Evolutionary conservation across 768 basidiomycete genomes (phyloP), one percentile per base, ranked within the genome.

Genomic region (Candolleomyces aberdarensis): DNA sequence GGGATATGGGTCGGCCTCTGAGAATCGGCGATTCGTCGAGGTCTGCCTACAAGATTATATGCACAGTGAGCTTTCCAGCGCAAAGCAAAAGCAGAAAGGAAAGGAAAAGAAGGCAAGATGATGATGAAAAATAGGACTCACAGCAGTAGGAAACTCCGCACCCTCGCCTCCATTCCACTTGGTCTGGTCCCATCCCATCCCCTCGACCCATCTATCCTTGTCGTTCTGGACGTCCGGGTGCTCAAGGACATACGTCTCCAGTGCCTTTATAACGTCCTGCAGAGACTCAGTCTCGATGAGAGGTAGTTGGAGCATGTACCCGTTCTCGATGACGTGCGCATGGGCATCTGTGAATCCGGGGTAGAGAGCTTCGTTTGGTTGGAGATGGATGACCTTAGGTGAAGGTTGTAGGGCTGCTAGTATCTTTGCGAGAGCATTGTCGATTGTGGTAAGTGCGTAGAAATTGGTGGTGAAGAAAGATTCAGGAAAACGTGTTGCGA

Each of bases 151-250:
- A 64, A 93, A 95, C 22, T 78, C 69, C 9, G 76, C 71, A 11
- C 76, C 79, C 7, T 79, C 64, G 14, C 52, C 52, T 17, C 32
- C 26, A 39, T 54, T 54, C 91, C 91, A 93, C 60, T 82, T 80
- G 1, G 90, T 96, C 72, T 98, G 94, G 68, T 98, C 92, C 95
- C 96, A 98, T 5, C 96, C 96, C 77, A 89, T 83, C 11, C 94
- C 95, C 65, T 87, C 78, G 46, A 97, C 83, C 92, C 93, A 97
- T 5, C 68, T 75, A 3, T 79, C 74, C 3, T 74, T 76, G 66
- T 91, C 81, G 3, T 79, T 69, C 1, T 75, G 69, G 6, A 88
- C 70, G 43, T 85, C 84, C 0, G 89, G 84, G 56, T 85, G 83
- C 0, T 78, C 71, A 4, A 75, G 67, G 58, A 94, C 81, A 63